Evolutionary conservation across 2,329 filamentous ascomycete genomes (phyloP).

Genomic region (Aureobasidium vineae): DNA sequence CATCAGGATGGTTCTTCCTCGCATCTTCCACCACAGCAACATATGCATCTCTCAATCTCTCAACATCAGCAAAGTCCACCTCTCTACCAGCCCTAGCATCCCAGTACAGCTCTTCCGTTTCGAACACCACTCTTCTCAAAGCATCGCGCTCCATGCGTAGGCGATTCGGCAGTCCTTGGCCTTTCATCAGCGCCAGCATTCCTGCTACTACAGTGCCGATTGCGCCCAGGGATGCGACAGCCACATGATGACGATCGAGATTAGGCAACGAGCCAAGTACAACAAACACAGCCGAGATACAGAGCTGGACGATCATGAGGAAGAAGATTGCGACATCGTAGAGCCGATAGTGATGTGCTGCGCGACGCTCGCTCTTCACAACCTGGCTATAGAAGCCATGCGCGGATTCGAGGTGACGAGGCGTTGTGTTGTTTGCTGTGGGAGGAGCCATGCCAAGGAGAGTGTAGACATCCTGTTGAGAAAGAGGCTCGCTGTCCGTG

Average conservation of each 20-base stretch:
- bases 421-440: constrained; percentile 29
- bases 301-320: constrained; percentile 37
- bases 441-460: constrained; percentile 37
- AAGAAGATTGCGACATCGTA: constrained; percentile 37
- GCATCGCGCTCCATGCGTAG: constrained; percentile 38
- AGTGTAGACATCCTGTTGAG: constrained; percentile 34
- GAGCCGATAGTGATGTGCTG: constrained; percentile 35
- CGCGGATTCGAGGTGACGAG: constrained; percentile 32
- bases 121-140: constrained; percentile 37
- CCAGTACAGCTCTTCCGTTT: constrained; percentile 41
- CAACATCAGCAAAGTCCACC: constrained; percentile 38
- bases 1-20: constrained; percentile 40
- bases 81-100: constrained; percentile 37
- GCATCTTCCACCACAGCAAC: constrained; percentile 37
- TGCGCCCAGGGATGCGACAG: constrained; percentile 38
- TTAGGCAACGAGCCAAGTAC: constrained; percentile 36
- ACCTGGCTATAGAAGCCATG: constrained; percentile 36
- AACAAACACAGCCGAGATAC: constrained; percentile 40
- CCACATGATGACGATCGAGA: constrained; percentile 33
- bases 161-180: constrained; percentile 40
- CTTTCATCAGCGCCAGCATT: constrained; percentile 38
- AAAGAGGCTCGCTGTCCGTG: constrained; percentile 32
- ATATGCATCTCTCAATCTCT: constrained; percentile 39
- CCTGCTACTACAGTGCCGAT: constrained; percentile 39
- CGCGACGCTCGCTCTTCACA: constrained; percentile 29